These are phyloP conservation scores for Solidago caesia DNA, from an alignment of 129 eudicot species.

Conservation along the genomic window DNA sequence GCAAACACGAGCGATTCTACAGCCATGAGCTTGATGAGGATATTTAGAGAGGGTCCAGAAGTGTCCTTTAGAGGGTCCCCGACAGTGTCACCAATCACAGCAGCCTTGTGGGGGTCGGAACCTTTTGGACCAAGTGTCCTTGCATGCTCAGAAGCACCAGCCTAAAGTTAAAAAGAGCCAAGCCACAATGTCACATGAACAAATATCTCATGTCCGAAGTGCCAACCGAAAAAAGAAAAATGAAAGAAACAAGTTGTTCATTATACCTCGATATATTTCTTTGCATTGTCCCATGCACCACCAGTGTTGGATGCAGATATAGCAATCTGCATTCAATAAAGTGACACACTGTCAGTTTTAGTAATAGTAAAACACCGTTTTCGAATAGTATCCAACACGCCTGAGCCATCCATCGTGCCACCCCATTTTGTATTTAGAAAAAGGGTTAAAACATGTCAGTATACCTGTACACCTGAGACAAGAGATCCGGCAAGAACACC, in stretches of 20 bases:
- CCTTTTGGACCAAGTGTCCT: conserved; percentile 83
- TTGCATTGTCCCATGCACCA: conserved; percentile 97
- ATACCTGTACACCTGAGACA: conserved; percentile 88
- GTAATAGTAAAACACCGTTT: background rate
- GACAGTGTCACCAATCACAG: conserved; percentile 85
- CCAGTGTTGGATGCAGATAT: conserved; percentile 97
- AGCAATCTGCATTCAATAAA: conserved; percentile 58
- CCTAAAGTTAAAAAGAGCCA: conserved; percentile 36
- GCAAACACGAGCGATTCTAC: conserved; percentile 92
- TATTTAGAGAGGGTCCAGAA: conserved; percentile 87
- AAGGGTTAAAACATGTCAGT: background rate
- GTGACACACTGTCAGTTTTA: background rate
- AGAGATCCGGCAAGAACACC: conserved; percentile 94
- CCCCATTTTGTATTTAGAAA: no score
- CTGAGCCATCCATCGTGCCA: no score
- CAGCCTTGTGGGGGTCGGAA: conserved; percentile 90
- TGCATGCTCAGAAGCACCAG: conserved; percentile 90
- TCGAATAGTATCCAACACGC: no score
- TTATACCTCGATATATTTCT: conserved; percentile 76
- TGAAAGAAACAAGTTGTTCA: background rate
- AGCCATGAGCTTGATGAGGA: conserved; percentile 91
- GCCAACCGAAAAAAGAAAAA: background rate
- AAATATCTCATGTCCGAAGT: background rate
- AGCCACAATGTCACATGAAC: background rate
- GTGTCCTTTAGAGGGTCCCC: conserved; percentile 94